Evolutionary conservation across 352 stramenopile genomes (phyloP), one percentile per base, ranked within the genome.

Genomic region (Globisporangium iwayamae): DNA sequence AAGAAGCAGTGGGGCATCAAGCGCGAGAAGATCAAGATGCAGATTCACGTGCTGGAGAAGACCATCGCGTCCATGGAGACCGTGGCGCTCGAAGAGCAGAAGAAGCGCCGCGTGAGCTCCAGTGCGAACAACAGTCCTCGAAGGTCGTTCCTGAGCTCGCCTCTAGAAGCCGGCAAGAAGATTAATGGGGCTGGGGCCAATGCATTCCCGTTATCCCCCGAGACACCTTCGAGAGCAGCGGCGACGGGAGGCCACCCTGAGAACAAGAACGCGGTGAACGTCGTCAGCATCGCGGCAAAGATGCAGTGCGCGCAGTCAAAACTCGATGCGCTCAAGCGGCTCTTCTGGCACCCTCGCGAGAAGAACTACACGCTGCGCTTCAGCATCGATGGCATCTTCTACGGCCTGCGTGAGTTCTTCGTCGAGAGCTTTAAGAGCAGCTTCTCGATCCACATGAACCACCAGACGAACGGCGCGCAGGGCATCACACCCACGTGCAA

Each of bases 371-470:
- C 83, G 2, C 67, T 91, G 38, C 83, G 85, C 28, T 89, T 89
- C 58, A 93, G 83, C 51, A 82, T 91, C 22, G 81, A 89, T 43
- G 85, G 85, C 10, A 89, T 93, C 32, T 93, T 89, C 62, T 90
- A 91, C 65, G 82, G 85, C 1, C 66, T 91, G 13, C 79, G 81
- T 1, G 79, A 91, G 34, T 91, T 93, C 59, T 79, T 79, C 16
- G 65, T 93, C 18, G 82, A 93, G 62, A 76, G 66, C 13, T 78
- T 93, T n/a, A 70, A 73, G 47, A 73, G 75, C 47, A 77, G 73
- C 2, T 92, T 83, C 56, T 81, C 71, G 14, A 70, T 90, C 20
- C 74, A 87, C 36, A 73, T 90, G 55, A 83, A 68, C n/a, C 81
- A 92, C 63, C 80, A 89, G 60, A 84, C 78, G 4, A 91, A 91